Evolutionary conservation across 2,329 filamentous ascomycete genomes (phyloP), one percentile per base, ranked within the genome.

Genomic region (Talaromyces marneffei): DNA sequence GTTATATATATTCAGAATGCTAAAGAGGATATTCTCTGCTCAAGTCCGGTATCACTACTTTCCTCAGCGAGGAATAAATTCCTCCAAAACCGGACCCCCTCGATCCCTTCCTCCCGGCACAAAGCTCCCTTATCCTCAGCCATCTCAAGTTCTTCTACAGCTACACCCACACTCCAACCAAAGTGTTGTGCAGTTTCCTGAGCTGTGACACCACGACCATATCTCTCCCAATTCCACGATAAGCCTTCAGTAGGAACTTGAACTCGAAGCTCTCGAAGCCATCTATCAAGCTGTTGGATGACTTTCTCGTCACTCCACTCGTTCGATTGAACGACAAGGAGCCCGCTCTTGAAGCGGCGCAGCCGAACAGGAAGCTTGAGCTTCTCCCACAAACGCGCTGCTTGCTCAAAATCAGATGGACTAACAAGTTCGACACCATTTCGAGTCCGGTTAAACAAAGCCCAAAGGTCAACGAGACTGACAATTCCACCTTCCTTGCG

Each of bases 131-230:
- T 86, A 73, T 97, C 93, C 74, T 99, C 94, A 0, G 92, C 92
- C 93, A 99, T 97, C 72, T 97, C 90, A 12, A 99, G 81, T 77
- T 99, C 94, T 73, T 97, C 94, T 63, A 89, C 90, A 1, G 94
- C 94, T 23, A 99, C 93, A 8, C 94, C 94, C 7, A 99, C 88
- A 72, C 94, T 97, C 94, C 94, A 99, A 5, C 92, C 91, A 75
- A 99, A 99, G 55, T 86, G 82, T 74, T 95, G 90, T 0, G 94
- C 94, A 0, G 87, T 85, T 70, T 97, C 92, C 71, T 94, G 90
- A 1, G 92, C 91, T 14, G 92, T 97, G 29, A 97, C 87, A 9
- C 94, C 92, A 60, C 87, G 84, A 0, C 94, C 92, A 73, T 91
- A 97, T 42, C 80, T 69, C 52, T 80, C 81, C 88, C 88, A 91